Base-by-base conservation (phyloP, 1,284 basidiomycete genomes). In the Schizophyllum amplum region DNA sequence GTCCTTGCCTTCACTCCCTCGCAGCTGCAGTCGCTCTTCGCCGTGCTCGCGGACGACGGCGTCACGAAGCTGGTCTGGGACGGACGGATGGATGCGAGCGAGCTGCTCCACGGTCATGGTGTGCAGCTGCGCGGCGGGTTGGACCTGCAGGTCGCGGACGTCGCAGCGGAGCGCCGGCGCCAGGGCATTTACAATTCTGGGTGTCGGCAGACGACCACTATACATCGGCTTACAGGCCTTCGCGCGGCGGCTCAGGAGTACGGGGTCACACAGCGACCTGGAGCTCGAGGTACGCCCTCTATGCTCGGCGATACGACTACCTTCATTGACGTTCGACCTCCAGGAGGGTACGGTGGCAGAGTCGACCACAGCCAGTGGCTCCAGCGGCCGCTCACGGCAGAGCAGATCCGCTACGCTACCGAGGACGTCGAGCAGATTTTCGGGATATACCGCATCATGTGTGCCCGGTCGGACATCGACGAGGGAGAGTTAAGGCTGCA, bases 71-170 rank as follows among this genome's bases (percentile, higher is more conserved):
- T 66, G 27, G 54, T 61, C 1, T 65, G 59, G 52, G 64, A 65
- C 42, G 63, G 62, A 7, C 54, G 64, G 4, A 65, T 64, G 60
- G 64, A 66, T 55, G 61, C 53, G 51, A 60, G 60, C 52, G 61
- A 51, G 23, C 59, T 64, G 4, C 61, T 55, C 20, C 61, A 64
- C 24, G 61, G 61, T 21, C 13, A 55, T 25, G 48, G 46, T 4
- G 59, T 64, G 27, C 51, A 56, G 21, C 51, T 64, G 33, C 23
- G 26, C 17, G 64, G 64, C 47, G 63, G 63, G 20, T 21, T 65
- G 5, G 64, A 65, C 54, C 51, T 65, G 13, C 64, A 65, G 52
- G 24, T 65, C 20, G 64, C 55, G 7, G 64, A 65, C 46, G 52
- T 65, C 27, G 47, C 58, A 33, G 60, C 60, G 2, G 58, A 61